Percentiles rank a stretch among this genome's conserved stretches.
Evolutionary conservation across 257 asterid genomes (phyloP).

Genomic region (Solanum etuberosum): DNA sequence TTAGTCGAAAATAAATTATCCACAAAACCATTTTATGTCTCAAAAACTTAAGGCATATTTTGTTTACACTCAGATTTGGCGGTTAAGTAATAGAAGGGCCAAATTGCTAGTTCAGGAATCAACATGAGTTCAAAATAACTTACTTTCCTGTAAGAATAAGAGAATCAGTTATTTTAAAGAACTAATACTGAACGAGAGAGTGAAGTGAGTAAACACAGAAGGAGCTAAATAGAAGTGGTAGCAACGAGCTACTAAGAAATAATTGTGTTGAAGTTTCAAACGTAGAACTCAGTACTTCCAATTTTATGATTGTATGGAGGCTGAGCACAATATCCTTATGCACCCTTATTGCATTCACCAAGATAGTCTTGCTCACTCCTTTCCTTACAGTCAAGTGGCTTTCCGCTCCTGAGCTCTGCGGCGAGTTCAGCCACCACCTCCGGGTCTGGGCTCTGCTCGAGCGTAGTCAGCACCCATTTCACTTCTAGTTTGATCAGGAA

Average conservation of each 20-base stretch:
- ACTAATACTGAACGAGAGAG: neutral
- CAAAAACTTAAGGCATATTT: neutral
- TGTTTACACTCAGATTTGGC: neutral
- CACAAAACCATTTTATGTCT: neutral
- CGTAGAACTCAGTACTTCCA: fast-evolving
- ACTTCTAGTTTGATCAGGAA: neutral
- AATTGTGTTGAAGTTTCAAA: neutral
- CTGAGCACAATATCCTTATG: neutral
- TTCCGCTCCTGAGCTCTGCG: too few species aligned
- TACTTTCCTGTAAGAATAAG: neutral
- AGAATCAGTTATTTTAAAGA: neutral
- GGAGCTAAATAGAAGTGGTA: neutral
- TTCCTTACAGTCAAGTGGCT: too few species aligned
- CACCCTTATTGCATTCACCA: too few species aligned
- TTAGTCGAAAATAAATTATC: neutral
- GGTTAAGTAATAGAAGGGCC: neutral
- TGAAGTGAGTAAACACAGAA: too few species aligned
- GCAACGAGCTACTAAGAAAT: too few species aligned
- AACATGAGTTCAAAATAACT: neutral
- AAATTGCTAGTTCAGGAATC: neutral
- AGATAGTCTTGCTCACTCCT: too few species aligned
- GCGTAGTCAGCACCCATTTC: too few species aligned
- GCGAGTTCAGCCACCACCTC: too few species aligned
- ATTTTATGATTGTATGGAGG: neutral
- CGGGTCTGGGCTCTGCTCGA: too few species aligned